Evolutionary conservation across 2,329 filamentous ascomycete species (phyloP), one percentile per base, ranked within the genome.

Genomic region (Fusarium pilosicola): DNA sequence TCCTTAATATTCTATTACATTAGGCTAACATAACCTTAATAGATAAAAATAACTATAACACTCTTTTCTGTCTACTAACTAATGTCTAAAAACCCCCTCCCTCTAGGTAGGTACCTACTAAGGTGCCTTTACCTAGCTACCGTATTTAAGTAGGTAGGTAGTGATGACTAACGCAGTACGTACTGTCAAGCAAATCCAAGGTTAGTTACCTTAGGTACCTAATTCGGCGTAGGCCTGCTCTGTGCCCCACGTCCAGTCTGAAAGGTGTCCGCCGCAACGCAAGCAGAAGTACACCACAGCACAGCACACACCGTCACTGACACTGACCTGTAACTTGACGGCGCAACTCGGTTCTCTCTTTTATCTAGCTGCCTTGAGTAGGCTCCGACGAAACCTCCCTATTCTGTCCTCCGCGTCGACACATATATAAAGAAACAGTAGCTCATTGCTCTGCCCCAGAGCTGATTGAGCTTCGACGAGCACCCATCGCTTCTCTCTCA

Each of bases 191-290:
- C 46, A 58, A 51, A 54, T 60, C 44, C 15, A 36, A 36, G 34
- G 34, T 30, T 26, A 26, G 26, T 26, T 15, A 34, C 32, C 32
- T 34, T 32, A 32, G 32, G 32, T 34, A 34, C 32, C 32, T 41
- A 57, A 52, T 59, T 65, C 62, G 51, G 58, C 62, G 73, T 74
- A 65, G 65, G 58, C 57, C 36, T 63, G 42, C 45, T 65, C 49
- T 61, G 49, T 76, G 75, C 75, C 75, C 75, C 75, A 77, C 75
- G 75, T 76, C 46, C 73, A 64, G 71, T 74, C 41, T 77, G 77
- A 79, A 79, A 77, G 71, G 76, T 79, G 76, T 78, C 77, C 76
- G 74, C 66, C 70, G 68, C 55, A 76, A 70, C 66, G 42, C 64
- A 73, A 74, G 54, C 64, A 73, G 58, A 70, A 73, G 72, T 59